Evolutionary conservation across 257 asterid genomes (phyloP).

Genomic region (Nicotiana obtusifolia): DNA sequence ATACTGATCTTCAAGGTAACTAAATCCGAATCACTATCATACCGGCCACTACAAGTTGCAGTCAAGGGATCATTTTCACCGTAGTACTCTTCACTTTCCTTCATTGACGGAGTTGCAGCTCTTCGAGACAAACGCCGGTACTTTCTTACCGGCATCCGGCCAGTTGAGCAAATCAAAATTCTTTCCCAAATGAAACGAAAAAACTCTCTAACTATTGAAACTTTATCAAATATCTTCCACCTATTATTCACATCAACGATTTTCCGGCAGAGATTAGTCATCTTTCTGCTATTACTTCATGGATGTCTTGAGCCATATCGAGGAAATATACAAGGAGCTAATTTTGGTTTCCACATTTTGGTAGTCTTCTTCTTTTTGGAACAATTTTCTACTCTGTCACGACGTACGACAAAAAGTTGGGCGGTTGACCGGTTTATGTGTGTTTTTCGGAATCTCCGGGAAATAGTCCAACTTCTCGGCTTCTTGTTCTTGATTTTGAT

Average conservation of each 20-base stretch:
- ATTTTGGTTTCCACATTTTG: conserved; percentile 13
- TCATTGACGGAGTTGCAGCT: neutral
- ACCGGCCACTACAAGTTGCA: conserved; percentile 31
- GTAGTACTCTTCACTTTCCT: neutral
- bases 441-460: neutral
- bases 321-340: neutral
- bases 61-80: conserved; percentile 14
- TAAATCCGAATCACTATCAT: conserved; percentile 62
- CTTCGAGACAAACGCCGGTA: conserved; percentile 19
- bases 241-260: conserved; percentile 55
- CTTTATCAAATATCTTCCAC: conserved; percentile 54
- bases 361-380: neutral
- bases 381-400: neutral
- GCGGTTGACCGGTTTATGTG: conserved; percentile 25
- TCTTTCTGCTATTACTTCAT: conserved; percentile 43
- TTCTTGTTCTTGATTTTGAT: conserved; percentile 15
- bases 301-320: conserved; percentile 28
- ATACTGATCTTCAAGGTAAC: conserved; percentile 78
- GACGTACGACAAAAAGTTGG: neutral
- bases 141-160: conserved; percentile 27
- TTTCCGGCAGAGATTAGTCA: conserved; percentile 54
- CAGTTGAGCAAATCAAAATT: conserved; percentile 50
- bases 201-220: conserved; percentile 41
- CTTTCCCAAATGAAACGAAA: conserved; percentile 54
- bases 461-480: conserved; percentile 48